These are phyloP conservation scores for Geoglossum glabrum DNA, from an alignment of 495 filamentous ascomycete species.

Conservation along the genomic window DNA sequence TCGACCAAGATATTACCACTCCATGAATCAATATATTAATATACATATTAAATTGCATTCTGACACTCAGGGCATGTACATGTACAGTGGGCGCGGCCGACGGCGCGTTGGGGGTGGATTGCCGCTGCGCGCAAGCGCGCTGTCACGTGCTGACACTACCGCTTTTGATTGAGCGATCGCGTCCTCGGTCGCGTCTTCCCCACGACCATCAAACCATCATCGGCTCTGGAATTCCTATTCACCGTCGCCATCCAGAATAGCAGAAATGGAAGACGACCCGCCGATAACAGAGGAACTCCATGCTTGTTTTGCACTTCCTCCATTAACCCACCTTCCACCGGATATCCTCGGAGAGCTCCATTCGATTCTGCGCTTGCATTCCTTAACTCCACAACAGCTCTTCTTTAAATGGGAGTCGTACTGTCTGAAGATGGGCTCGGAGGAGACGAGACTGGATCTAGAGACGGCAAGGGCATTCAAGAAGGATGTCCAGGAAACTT, in stretches of 20 bases:
- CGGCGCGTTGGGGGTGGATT: too few species aligned
- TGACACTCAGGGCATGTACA: too few species aligned
- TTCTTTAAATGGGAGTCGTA: slow-evolving; percentile 98
- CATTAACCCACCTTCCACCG: slow-evolving; percentile 35
- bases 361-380: slow-evolving; percentile 67
- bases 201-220: not conserved
- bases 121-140: too few species aligned
- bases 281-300: slow-evolving; percentile 34
- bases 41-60: too few species aligned
- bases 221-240: not conserved
- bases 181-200: slow-evolving; percentile 2
- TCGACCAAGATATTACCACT: too few species aligned
- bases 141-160: too few species aligned
- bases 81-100: too few species aligned
- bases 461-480: slow-evolving; percentile 57
- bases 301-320: slow-evolving; percentile 39
- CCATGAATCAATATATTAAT: too few species aligned
- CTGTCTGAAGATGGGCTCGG: slow-evolving; percentile 70
- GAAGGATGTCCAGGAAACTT: slow-evolving; percentile 60
- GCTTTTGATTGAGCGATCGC: not conserved
- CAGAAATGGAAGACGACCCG: slow-evolving; percentile 30
- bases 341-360: slow-evolving; percentile 62
- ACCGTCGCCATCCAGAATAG: not conserved
- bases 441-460: slow-evolving; percentile 49
- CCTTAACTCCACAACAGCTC: slow-evolving; percentile 56